Evolutionary conservation across 2,329 filamentous ascomycete genomes (phyloP).

Genomic region (Diaporthe nobilis): DNA sequence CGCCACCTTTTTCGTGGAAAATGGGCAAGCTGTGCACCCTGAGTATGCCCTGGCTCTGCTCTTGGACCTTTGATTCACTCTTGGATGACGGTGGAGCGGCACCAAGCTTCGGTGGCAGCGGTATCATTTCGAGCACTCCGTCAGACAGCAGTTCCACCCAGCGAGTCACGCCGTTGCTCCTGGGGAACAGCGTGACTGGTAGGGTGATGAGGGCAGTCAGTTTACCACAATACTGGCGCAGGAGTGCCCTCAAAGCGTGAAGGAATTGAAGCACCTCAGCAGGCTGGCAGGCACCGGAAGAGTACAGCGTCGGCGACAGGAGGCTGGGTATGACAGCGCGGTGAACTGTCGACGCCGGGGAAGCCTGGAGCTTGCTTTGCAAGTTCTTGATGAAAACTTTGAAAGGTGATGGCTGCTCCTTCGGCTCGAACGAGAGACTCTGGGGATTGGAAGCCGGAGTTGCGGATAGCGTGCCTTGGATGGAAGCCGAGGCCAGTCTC

Average conservation of each 20-base stretch:
- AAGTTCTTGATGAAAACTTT: conserved; percentile 73
- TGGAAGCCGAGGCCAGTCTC: conserved; percentile 65
- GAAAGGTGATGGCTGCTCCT: conserved; percentile 66
- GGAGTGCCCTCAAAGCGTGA: conserved; percentile 80
- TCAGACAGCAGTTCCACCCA: conserved; percentile 91
- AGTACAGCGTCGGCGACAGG: conserved; percentile 88
- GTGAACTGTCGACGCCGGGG: conserved; percentile 76
- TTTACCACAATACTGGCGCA: conserved; percentile 75
- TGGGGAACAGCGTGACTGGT: conserved; percentile 84
- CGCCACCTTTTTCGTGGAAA: conserved; percentile 89
- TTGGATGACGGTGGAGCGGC: conserved; percentile 46
- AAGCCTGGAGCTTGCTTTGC: conserved; percentile 67
- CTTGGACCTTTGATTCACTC: conserved; percentile 63
- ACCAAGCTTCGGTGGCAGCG: conserved; percentile 73
- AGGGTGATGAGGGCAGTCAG: conserved; percentile 83
- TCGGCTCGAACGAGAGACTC: conserved; percentile 44
- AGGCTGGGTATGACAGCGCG: conserved; percentile 88
- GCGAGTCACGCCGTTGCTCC: conserved; percentile 80
- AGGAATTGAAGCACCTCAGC: conserved; percentile 84
- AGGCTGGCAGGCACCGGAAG: conserved; percentile 77
- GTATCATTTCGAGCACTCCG: conserved; percentile 85
- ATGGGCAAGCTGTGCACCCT: conserved; percentile 87
- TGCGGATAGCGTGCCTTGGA: conserved; percentile 65
- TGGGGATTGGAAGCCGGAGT: conserved; percentile 65
- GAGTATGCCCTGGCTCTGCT: conserved; percentile 88